Percentiles rank a stretch among this genome's conserved stretches.
Conservation (phyloP, 176 grass and related monocot species). For the Saccharum spontaneum region DNA sequence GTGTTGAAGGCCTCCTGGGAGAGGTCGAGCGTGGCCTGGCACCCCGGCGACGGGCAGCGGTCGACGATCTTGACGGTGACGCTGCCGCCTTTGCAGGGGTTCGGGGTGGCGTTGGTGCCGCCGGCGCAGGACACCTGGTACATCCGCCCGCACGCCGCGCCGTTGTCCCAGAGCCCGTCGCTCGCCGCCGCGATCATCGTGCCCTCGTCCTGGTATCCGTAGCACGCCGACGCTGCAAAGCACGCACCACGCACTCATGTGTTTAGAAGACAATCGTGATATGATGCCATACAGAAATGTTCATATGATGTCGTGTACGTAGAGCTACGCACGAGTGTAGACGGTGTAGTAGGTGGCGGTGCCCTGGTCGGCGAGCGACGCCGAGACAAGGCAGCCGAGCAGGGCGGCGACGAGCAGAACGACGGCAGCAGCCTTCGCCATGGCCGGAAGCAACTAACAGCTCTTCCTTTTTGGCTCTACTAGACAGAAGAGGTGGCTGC, state of each 20-base stretch:
- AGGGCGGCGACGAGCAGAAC: slow-evolving; percentile 1
- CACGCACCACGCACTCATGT: not conserved
- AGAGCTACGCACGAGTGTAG: slow-evolving; percentile 8
- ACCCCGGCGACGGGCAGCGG: slow-evolving; percentile 39
- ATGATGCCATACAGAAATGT: not conserved
- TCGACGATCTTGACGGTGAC: slow-evolving; percentile 61
- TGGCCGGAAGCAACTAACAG: not conserved
- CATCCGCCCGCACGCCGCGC: slow-evolving; percentile 35
- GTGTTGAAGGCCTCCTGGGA: slow-evolving; percentile 39
- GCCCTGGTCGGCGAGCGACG: slow-evolving; percentile 7
- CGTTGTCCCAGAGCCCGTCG: slow-evolving; percentile 8
- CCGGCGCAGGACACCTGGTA: slow-evolving; percentile 21
- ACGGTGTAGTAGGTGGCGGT: slow-evolving; percentile 30
- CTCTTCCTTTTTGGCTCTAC: not conserved
- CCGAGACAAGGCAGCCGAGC: slow-evolving; percentile 27
- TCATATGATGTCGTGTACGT: not conserved
- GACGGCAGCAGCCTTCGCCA: slow-evolving; percentile 2
- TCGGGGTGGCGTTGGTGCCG: slow-evolving; percentile 31
- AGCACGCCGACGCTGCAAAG: slow-evolving; percentile 40
- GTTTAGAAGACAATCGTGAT: not conserved
- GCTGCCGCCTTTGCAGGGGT: slow-evolving; percentile 40
- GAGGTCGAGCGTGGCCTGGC: slow-evolving; percentile 53
- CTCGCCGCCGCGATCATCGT: slow-evolving; percentile 42
- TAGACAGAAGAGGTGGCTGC: not conserved
- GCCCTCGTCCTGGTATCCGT: slow-evolving; percentile 9